phyloP scores from a whole-genome alignment of 148 eudicot species.

The Rhododendron griersonianum region DNA sequence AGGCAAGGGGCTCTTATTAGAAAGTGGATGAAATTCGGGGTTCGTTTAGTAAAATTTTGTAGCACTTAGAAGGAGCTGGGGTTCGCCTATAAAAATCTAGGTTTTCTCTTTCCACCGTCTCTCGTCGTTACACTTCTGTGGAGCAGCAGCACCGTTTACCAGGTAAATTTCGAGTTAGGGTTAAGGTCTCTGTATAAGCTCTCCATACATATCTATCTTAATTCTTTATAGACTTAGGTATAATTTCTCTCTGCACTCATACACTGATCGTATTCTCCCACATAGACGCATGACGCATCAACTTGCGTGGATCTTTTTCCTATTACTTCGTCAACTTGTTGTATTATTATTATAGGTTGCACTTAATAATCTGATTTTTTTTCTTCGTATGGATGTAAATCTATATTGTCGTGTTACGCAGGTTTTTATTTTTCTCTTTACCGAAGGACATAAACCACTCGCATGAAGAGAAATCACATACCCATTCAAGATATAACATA shows the following conservation, averaged over 20 bases:
- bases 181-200: background rate
- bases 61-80: background rate
- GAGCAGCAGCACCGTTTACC: slow-evolving; percentile 1
- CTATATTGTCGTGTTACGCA: background rate
- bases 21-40: background rate
- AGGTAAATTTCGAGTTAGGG: slow-evolving; percentile 9
- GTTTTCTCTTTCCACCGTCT: background rate
- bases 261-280: background rate
- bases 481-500: too few species aligned
- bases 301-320: background rate
- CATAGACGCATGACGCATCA: background rate
- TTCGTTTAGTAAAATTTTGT: background rate
- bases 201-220: background rate
- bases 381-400: background rate
- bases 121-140: slow-evolving; percentile 8
- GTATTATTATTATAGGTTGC: background rate
- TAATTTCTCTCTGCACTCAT: background rate
- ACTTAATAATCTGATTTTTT: background rate
- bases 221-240: background rate
- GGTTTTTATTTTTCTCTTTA: background rate
- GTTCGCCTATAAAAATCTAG: background rate
- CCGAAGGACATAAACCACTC: too few species aligned
- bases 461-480: too few species aligned
- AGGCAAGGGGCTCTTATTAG: background rate
- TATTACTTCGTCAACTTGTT: background rate